Evolutionary conservation across 495 filamentous ascomycete species (phyloP).

Genomic region (Melanomma pulvis-pyrius): DNA sequence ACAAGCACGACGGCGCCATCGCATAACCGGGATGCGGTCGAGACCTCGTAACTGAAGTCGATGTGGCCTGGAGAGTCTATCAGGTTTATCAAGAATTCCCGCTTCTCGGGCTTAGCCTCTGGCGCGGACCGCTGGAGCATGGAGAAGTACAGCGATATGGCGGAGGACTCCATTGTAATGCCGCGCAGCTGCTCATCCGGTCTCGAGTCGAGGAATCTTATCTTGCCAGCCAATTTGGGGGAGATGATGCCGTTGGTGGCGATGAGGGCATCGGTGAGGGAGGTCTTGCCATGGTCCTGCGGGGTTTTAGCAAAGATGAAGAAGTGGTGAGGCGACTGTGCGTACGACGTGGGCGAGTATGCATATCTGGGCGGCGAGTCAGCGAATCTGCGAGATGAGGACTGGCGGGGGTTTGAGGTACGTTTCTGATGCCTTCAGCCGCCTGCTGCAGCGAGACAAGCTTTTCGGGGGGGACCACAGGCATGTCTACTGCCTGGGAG

Average conservation of each 20-base stretch:
- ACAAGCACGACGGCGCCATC: slow-evolving; percentile 94
- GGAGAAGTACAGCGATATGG: slow-evolving; percentile 95
- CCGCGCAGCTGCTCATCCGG: slow-evolving; percentile 96
- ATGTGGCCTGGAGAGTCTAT: slow-evolving; percentile 99
- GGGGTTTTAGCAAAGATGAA: slow-evolving; percentile 1
- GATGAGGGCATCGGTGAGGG: slow-evolving; percentile 92
- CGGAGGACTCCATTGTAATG: slow-evolving; percentile 99
- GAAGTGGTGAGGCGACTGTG: slow-evolving; percentile 32
- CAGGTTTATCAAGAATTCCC: slow-evolving; percentile 94
- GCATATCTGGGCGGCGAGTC: slow-evolving; percentile 72
- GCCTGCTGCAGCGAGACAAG: slow-evolving; percentile 81
- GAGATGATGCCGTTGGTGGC: slow-evolving; percentile 99
- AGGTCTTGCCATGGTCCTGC: slow-evolving; percentile 96
- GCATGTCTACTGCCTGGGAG: slow-evolving; percentile 59
- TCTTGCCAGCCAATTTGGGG: slow-evolving; percentile 94
- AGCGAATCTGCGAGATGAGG: slow-evolving; percentile 31
- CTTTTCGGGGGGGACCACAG: slow-evolving; percentile 83
- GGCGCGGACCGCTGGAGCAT: slow-evolving; percentile 73
- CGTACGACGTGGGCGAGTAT: slow-evolving; percentile 94
- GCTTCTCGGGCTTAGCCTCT: slow-evolving; percentile 67
- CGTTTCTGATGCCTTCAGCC: slow-evolving; percentile 86
- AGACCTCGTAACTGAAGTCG: slow-evolving; percentile 98
- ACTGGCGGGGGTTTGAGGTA: slow-evolving; percentile 43
- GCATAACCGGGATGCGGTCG: slow-evolving; percentile 89
- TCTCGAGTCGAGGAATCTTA: slow-evolving; percentile 94